phyloP scores from a whole-genome alignment of 495 filamentous ascomycete species.

The Delitschia confertaspora region DNA sequence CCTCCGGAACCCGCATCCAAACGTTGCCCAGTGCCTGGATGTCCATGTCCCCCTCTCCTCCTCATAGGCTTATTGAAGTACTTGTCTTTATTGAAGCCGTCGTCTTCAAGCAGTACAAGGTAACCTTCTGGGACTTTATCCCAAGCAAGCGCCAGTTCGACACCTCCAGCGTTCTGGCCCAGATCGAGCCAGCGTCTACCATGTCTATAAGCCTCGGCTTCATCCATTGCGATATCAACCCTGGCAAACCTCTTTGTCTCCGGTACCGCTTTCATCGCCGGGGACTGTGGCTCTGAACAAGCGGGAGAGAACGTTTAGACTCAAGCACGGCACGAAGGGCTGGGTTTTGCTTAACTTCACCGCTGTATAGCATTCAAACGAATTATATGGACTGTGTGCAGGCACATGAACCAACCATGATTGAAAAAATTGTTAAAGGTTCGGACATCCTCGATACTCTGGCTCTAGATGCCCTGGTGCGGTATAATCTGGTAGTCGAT shows the following conservation, averaged over 20 bases:
- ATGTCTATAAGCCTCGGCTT: not conserved
- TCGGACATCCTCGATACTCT: too few species aligned
- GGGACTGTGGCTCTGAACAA: too few species aligned
- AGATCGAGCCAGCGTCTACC: not conserved
- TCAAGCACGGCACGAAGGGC: too few species aligned
- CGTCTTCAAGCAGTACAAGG: constrained; percentile 2
- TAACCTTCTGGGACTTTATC: constrained; percentile 1
- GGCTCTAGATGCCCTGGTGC: too few species aligned
- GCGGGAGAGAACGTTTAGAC: too few species aligned
- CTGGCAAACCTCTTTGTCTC: constrained; percentile 5
- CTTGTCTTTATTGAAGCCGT: not conserved
- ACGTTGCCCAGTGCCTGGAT: not conserved
- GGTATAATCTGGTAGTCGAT: too few species aligned
- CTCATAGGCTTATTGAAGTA: not conserved
- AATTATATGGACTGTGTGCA: too few species aligned
- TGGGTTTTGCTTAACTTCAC: too few species aligned
- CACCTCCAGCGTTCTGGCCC: not conserved
- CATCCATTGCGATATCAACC: constrained; percentile 8
- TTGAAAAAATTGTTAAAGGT: too few species aligned
- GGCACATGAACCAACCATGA: too few species aligned
- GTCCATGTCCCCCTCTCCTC: not conserved
- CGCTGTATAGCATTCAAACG: too few species aligned
- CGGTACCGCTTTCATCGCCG: too few species aligned
- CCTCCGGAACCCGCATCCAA: not conserved
- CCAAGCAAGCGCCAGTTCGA: not conserved